Percentiles rank a stretch among this genome's conserved stretches.
phyloP scores from a whole-genome alignment of 345 rosid species.

The Moricandia arvensis region DNA sequence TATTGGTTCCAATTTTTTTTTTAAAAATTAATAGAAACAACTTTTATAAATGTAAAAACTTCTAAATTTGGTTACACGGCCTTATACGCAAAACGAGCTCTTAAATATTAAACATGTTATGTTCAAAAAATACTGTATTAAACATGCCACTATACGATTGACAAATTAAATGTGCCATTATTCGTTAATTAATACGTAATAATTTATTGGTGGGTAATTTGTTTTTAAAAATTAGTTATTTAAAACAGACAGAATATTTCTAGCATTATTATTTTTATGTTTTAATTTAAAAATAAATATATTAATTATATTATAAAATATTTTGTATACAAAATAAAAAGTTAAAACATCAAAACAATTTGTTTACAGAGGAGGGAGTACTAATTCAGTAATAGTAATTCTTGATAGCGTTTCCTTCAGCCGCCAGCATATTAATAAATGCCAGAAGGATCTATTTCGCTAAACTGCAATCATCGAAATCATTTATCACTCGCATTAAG shows the following conservation, averaged over 20 bases:
- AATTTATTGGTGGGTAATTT: neutral
- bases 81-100: neutral
- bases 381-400: neutral
- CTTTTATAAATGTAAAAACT: neutral
- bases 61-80: neutral
- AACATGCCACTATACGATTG: neutral
- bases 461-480: too few relatives aligned
- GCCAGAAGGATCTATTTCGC: conserved; percentile 15
- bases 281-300: too few relatives aligned
- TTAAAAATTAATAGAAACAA: neutral
- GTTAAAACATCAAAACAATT: too few relatives aligned
- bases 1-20: neutral
- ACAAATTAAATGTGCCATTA: neutral
- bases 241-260: too few relatives aligned
- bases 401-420: neutral
- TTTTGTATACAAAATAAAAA: too few relatives aligned
- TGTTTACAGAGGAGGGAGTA: too few relatives aligned
- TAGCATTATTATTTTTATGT: too few relatives aligned
- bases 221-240: too few relatives aligned
- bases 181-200: neutral
- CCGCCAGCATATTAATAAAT: conserved; percentile 17
- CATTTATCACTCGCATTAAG: conserved; percentile 1
- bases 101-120: neutral
- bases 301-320: too few relatives aligned
- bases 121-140: too few relatives aligned